A percentile compares a stretch with the other conserved stretches of the same genome.
Evolutionary conservation across 352 stramenopile species (phyloP).

Genomic region (Pythium aquatile): DNA sequence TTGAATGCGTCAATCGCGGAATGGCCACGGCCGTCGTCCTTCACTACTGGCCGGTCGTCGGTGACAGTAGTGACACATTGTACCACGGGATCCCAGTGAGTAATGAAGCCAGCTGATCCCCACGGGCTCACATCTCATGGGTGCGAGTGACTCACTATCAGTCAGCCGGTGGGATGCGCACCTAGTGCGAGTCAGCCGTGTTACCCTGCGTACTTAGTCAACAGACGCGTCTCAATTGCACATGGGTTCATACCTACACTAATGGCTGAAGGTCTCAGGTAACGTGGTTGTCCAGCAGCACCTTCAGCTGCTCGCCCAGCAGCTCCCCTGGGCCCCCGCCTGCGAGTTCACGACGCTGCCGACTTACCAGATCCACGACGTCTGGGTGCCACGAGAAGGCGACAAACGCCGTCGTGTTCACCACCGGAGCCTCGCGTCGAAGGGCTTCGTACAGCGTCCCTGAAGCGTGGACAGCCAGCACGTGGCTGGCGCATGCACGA

Average conservation of each 20-base stretch:
- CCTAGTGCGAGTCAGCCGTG: not conserved
- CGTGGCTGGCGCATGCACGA: slow-evolving; percentile 34
- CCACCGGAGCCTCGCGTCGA: slow-evolving; percentile 30
- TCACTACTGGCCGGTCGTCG: too few species aligned
- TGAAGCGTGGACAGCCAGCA: slow-evolving; percentile 40
- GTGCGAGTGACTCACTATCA: not conserved
- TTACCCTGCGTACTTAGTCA: not conserved
- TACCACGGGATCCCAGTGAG: not conserved
- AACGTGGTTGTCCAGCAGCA: not conserved
- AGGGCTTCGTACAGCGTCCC: slow-evolving; percentile 37
- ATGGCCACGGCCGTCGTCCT: not conserved
- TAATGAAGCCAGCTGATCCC: slow-evolving; percentile 1
- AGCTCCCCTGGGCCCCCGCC: not conserved
- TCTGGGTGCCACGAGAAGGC: slow-evolving; percentile 47
- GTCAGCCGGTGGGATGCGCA: not conserved
- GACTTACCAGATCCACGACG: slow-evolving; percentile 20
- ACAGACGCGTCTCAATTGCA: too few species aligned
- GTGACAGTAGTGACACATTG: slow-evolving; percentile 2
- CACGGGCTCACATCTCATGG: not conserved
- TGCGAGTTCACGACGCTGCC: not conserved
- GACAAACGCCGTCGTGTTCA: slow-evolving; percentile 32
- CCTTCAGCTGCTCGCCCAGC: slow-evolving; percentile 8
- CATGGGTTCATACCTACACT: not conserved
- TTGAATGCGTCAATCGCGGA: not conserved
- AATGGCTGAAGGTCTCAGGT: not conserved